A percentile compares a stretch with the other conserved stretches of the same genome.
Conservation (phyloP, 2,329 filamentous ascomycete genomes). For the Fusarium floridanum region DNA sequence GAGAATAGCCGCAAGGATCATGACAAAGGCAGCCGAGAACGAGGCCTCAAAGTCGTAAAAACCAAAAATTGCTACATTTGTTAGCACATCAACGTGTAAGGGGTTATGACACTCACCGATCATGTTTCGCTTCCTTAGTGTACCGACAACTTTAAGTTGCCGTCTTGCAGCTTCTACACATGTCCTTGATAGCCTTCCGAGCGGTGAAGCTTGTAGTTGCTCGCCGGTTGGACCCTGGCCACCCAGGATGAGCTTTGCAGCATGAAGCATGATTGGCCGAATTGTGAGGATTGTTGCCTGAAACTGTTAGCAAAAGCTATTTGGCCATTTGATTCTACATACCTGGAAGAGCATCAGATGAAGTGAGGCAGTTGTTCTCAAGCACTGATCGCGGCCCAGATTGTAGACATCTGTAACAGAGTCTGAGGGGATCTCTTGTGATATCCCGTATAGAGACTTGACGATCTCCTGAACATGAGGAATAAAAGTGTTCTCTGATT, state of each 20-base stretch:
- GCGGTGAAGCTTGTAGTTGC: constrained; percentile 42
- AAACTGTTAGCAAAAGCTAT: background rate
- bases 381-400: constrained; percentile 43
- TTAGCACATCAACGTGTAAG: background rate
- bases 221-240: constrained; percentile 40
- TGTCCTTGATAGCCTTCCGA: constrained; percentile 46
- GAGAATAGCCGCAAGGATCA: constrained; percentile 43
- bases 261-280: constrained; percentile 47
- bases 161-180: constrained; percentile 48
- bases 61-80: constrained; percentile 36
- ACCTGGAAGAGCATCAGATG: constrained; percentile 52
- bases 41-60: constrained; percentile 46
- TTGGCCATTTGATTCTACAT: background rate
- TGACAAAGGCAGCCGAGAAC: constrained; percentile 46
- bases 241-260: constrained; percentile 46
- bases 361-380: constrained; percentile 49
- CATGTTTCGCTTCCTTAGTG: constrained; percentile 48
- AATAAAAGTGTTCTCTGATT: constrained; percentile 48
- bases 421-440: constrained; percentile 44
- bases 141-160: constrained; percentile 46
- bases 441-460: constrained; percentile 44
- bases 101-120: constrained; percentile 28
- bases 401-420: constrained; percentile 42
- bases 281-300: constrained; percentile 50
- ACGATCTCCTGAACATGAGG: constrained; percentile 51